Percentiles rank a stretch among this genome's conserved stretches.
phyloP scores from a whole-genome alignment of 306 rosid genomes.

The Acmispon strigosus region DNA sequence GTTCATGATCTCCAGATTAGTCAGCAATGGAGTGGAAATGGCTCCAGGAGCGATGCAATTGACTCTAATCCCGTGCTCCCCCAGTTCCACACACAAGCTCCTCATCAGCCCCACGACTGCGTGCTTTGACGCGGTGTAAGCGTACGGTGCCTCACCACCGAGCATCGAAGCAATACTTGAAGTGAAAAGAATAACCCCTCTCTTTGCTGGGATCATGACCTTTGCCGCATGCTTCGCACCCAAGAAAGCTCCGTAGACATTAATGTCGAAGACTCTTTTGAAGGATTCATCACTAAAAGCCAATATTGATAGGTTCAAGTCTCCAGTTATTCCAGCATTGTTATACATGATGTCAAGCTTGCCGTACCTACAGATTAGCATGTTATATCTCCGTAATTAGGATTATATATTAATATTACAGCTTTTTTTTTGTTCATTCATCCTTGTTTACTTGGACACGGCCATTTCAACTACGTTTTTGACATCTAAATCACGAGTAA shows the following conservation, averaged over 20 bases:
- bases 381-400: no score
- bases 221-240: slow-evolving; percentile 60
- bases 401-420: no score
- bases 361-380: slow-evolving; percentile 24
- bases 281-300: slow-evolving; percentile 16
- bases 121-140: slow-evolving; percentile 56
- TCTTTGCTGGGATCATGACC: slow-evolving; percentile 47
- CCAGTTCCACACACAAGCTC: slow-evolving; percentile 57
- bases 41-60: slow-evolving; percentile 50
- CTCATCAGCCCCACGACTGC: slow-evolving; percentile 63
- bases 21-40: slow-evolving; percentile 42
- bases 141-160: slow-evolving; percentile 35
- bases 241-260: slow-evolving; percentile 54
- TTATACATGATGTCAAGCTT: slow-evolving; percentile 61
- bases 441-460: slow-evolving; percentile 4
- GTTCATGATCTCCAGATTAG: slow-evolving; percentile 11
- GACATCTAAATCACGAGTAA: slow-evolving; percentile 42
- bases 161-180: slow-evolving; percentile 40
- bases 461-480: slow-evolving; percentile 39
- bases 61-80: slow-evolving; percentile 52
- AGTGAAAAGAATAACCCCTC: slow-evolving; percentile 51
- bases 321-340: slow-evolving; percentile 54
- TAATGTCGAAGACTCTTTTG: slow-evolving; percentile 45
- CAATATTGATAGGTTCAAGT: neutral
- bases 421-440: no score